Evolutionary conservation across 345 rosid species (phyloP).

Genomic region (Iberis pinnata): DNA sequence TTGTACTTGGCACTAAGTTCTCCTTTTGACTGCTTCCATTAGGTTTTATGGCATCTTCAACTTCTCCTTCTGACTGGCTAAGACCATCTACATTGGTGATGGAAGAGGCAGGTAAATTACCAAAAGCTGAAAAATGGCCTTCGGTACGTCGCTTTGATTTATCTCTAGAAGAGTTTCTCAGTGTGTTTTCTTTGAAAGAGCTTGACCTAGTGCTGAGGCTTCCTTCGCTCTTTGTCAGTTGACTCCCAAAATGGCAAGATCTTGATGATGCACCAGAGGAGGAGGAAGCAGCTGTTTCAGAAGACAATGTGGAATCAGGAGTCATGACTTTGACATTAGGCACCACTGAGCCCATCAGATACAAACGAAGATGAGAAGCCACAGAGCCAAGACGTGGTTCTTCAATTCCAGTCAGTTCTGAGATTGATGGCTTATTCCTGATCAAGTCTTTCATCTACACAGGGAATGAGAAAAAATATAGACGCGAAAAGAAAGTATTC

Average conservation of each 20-base stretch:
- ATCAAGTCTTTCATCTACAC: slow-evolving; percentile 76
- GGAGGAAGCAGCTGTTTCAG: slow-evolving; percentile 18
- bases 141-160: slow-evolving; percentile 60
- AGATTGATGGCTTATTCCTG: slow-evolving; percentile 74
- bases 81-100: slow-evolving; percentile 29
- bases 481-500: not conserved
- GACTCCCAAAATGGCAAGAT: slow-evolving; percentile 46
- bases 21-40: slow-evolving; percentile 10
- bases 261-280: slow-evolving; percentile 31
- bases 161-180: slow-evolving; percentile 53
- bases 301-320: slow-evolving; percentile 15
- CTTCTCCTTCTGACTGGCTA: slow-evolving; percentile 28
- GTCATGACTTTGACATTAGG: slow-evolving; percentile 28
- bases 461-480: not conserved
- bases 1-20: slow-evolving; percentile 13
- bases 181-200: slow-evolving; percentile 65
- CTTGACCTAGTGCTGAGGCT: slow-evolving; percentile 77
- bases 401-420: slow-evolving; percentile 84
- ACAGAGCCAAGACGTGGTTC: slow-evolving; percentile 81
- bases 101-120: slow-evolving; percentile 32
- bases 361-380: slow-evolving; percentile 72
- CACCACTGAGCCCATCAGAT: slow-evolving; percentile 58
- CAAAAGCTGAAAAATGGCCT: slow-evolving; percentile 42
- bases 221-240: slow-evolving; percentile 47
- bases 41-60: slow-evolving; percentile 38